Base-by-base conservation (phyloP, 2,329 filamentous ascomycete species). In the Ophiostoma sp. region DNA sequence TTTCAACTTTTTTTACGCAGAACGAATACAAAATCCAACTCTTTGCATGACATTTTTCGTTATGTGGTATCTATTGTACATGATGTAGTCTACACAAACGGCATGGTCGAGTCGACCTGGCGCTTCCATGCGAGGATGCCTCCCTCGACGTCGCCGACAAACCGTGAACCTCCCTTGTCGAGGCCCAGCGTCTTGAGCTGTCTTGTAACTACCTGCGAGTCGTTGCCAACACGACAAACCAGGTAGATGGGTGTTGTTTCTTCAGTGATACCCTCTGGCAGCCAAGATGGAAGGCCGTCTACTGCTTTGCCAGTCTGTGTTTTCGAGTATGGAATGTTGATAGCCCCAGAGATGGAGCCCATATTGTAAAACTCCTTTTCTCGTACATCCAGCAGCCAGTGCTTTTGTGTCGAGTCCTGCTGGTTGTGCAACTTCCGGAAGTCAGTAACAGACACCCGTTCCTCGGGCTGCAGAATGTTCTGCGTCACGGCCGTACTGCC, bases 351-450 rank as follows among this genome's bases (percentile, higher is more conserved):
- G 8, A 99, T 85, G 75, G 87, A 90, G 76, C 92, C 94, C 61
- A 98, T 90, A 19, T 92, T 91, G 76, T 93, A 98, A 75, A 97
- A 93, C 36, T 94, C 92, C 78, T 89, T 89, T 77, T 97, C 94
- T 1, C 96, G 87, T 0, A 97, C 94, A 76, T 98, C 96, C 2
- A 98, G 81, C 1, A 98, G 82, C 0, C 93, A 79, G 71, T 91
- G 89, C 11, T 8, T 12, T 5, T 45, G 15, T 33, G 39, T 52
- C 36, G 36, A n/a, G 66, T 78, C 50, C 15, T 45, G 5, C 1
- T 45, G 71, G 48, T 61, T 72, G 19, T 78, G 77, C 39, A 79
- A 76, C 17, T 73, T 48, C 48, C 74, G 75, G 9, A 69, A 95
- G 5, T 91, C 86, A 0, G 82, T 78, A 0, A 90, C 90, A 0